phyloP scores from a whole-genome alignment of 2,329 filamentous ascomycete species.

The Cryphonectria nitschkei region DNA sequence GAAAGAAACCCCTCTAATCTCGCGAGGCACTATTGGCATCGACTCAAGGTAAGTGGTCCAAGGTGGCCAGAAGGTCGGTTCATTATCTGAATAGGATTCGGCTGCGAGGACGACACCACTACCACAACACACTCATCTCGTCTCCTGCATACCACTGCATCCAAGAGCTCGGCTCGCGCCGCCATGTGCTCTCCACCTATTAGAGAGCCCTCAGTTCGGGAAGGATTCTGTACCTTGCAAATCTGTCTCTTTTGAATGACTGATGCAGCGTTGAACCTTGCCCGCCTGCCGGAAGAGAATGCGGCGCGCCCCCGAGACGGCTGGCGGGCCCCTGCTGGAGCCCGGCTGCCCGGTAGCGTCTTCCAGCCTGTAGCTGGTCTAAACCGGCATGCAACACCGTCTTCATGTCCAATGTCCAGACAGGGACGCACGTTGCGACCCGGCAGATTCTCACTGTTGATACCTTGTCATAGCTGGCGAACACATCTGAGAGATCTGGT shows the following conservation, averaged over 20 bases:
- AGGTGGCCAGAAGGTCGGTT: background rate
- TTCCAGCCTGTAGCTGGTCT: background rate
- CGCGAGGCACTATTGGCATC: background rate
- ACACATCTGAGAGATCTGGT: background rate
- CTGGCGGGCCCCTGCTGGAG: background rate
- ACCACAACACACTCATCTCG: background rate
- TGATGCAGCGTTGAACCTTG: background rate
- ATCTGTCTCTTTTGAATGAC: no score
- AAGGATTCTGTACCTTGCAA: background rate
- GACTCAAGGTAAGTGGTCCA: background rate
- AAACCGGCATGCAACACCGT: background rate
- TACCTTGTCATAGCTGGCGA: no score
- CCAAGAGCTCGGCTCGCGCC: constrained; percentile 7
- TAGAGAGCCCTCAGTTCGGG: background rate
- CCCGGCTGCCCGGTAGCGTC: background rate
- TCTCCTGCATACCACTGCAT: constrained; percentile 1
- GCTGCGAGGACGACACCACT: background rate
- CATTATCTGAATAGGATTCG: background rate
- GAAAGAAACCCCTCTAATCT: background rate
- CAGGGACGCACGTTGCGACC: no score
- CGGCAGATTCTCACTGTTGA: no score
- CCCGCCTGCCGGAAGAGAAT: background rate
- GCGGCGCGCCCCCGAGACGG: no score
- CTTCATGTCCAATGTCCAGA: no score
- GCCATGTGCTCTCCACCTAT: constrained; percentile 1